phyloP scores from a whole-genome alignment of 2,329 filamentous ascomycete species.

The Fusarium sp. region DNA sequence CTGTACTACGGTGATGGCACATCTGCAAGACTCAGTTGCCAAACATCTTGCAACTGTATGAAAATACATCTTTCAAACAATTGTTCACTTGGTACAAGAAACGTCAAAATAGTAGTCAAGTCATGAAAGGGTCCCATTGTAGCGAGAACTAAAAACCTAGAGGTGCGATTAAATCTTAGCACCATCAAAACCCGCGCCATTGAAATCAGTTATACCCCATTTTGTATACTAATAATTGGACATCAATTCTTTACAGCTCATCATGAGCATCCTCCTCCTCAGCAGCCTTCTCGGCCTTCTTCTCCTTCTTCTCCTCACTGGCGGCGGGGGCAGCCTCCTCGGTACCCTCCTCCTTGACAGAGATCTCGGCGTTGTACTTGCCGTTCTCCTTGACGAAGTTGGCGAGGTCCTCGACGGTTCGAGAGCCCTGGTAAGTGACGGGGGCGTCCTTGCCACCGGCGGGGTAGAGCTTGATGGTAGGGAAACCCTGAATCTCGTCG shows the following conservation, averaged over 20 bases:
- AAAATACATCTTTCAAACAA: neutral
- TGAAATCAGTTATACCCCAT: constrained; percentile 51
- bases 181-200: constrained; percentile 51
- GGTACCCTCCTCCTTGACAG: constrained; percentile 64
- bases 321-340: constrained; percentile 67
- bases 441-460: constrained; percentile 88
- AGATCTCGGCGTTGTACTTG: constrained; percentile 82
- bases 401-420: constrained; percentile 91
- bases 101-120: constrained; percentile 29
- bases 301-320: constrained; percentile 63
- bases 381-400: constrained; percentile 96
- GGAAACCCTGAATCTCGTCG: constrained; percentile 97
- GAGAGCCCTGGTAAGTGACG: constrained; percentile 86
- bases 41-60: constrained; percentile 1
- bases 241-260: constrained; percentile 73
- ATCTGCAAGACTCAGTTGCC: constrained; percentile 21
- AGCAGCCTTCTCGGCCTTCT: constrained; percentile 57
- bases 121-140: constrained; percentile 45
- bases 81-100: neutral
- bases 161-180: constrained; percentile 41
- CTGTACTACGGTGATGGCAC: constrained; percentile 24
- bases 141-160: constrained; percentile 46
- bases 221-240: constrained; percentile 46
- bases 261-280: constrained; percentile 69
- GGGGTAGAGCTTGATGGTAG: constrained; percentile 97